Evolutionary conservation across 2,329 filamentous ascomycete genomes (phyloP), one percentile per base, ranked within the genome.

Genomic region (Aspergillus pseudotamarii): DNA sequence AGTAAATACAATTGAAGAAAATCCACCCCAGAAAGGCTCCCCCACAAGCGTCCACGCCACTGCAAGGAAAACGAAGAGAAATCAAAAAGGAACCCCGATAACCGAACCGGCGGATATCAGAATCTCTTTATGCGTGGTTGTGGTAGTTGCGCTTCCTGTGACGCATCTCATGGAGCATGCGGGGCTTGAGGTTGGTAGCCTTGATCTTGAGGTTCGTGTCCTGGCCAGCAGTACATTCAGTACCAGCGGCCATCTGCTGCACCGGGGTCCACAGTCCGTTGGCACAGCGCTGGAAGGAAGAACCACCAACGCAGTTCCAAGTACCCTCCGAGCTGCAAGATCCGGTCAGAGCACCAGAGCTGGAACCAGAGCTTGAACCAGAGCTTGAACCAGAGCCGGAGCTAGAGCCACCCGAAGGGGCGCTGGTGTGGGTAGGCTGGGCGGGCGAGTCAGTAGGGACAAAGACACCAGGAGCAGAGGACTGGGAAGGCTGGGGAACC

Each of bases 231-330:
- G 64, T 78, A 75, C 87, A 89, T 32, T 76, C 75, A 16, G 84
- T 88, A 43, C 87, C 87, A 1, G 78, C 66, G 1, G 86, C 82
- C 81, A 89, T 81, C 41, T 75, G 69, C 63, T 84, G 79, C 45
- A 79, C 65, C 6, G 68, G 71, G 21, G 83, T 82, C 87, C 87
- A 89, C 59, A 74, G 68, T 6, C 87, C 87, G 16, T 81, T 84
- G n/a, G 85, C 86, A 68, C 87, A 89, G 61, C 86, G 86, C 76
- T 89, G 87, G 81, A 87, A 89, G 57, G 82, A 79, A 28, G 74
- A 76, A 57, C 86, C 86, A 21, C 76, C 79, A 30, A 87, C 76
- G 72, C 88, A 89, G 75, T 86, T 85, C 85, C 85, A 89, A 19
- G 75, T 68, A 23, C 88, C 88, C 69, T 89, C 86, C 4, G 76